Base-by-base conservation (phyloP, 2,329 filamentous ascomycete genomes). In the Coccinonectria pachysandricola region DNA sequence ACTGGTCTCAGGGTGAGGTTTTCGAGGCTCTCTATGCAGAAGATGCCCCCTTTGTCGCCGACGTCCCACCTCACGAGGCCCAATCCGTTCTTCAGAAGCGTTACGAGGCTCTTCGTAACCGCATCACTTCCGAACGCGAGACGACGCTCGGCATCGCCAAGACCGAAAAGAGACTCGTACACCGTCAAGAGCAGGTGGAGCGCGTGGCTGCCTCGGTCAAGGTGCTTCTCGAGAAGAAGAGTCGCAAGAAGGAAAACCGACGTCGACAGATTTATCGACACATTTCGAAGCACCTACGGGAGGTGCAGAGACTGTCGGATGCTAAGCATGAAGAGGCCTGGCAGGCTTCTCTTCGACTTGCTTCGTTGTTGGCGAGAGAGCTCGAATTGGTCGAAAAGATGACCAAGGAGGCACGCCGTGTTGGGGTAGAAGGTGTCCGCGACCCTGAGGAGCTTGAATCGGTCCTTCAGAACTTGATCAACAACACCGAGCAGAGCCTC, bases 271-370 rank as follows among this genome's bases (percentile, higher is more conserved):
- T 50, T 12, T 43, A 48, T 13, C 32, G 43, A 8, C 42, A 43
- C 12, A 34, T 50, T 3, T 46, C 45, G 13, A 36, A 31, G 27
- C 39, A 49, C 28, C 36, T 54, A 17, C 40, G 37, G 9, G 35
- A 36, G 7, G 15, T 34, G n/a, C 24, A 34, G 19, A 22, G 28
- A 14, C 24, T 12, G 19, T 18, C 12, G 6, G 18, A 20, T 4
- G 16, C 15, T 10, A 29, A 33, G 10, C 19, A 33, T 9, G 19
- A 26, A 15, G 24, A 36, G 16, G 27, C 28, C 1, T 33, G 27
- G 26, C 21, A 34, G 21, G 12, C 31, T 23, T 26, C 28, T 0
- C n/a, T 27, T 4, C 13, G 34, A 14, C 23, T 36, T 9, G 25
- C 34, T 1, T 20, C 22, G 1, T 25, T 40, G 5, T 20, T 37